Evolutionary conservation across 306 rosid species (phyloP).

Genomic region (Senna siamea): DNA sequence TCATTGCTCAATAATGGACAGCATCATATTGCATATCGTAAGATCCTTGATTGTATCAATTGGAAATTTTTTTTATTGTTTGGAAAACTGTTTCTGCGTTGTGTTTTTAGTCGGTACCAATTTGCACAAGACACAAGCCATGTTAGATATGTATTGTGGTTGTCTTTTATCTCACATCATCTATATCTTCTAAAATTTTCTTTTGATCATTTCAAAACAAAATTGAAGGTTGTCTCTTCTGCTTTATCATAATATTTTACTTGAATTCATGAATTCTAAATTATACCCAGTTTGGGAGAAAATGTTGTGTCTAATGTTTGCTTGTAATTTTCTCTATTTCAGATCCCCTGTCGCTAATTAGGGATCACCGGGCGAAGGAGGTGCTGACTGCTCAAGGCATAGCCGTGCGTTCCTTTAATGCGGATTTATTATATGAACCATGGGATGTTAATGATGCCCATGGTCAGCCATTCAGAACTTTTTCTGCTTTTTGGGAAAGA

Average conservation of each 20-base stretch:
- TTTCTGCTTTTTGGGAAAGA: conserved; percentile 91
- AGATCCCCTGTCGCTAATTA: conserved; percentile 95
- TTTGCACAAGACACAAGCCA: neutral
- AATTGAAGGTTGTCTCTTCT: neutral
- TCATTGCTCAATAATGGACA: neutral
- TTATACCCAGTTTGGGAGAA: conserved; percentile 20
- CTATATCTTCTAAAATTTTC: conserved; percentile 22
- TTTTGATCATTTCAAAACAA: conserved; percentile 4
- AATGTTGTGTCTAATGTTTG: conserved; percentile 12
- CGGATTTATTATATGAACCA: conserved; percentile 94
- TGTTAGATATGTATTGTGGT: neutral
- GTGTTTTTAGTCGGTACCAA: conserved; percentile 10
- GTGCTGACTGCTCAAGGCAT: conserved; percentile 80
- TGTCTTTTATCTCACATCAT: conserved; percentile 10
- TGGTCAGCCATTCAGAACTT: conserved; percentile 87
- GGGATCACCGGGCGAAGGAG: conserved; percentile 91
- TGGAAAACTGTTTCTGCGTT: conserved; percentile 11
- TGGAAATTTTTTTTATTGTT: conserved; percentile 13
- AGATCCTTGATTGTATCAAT: conserved; percentile 33
- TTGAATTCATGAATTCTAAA: neutral
- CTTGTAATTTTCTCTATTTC: conserved; percentile 39
- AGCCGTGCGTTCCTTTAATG: conserved; percentile 84
- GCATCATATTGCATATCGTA: neutral
- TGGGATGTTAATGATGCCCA: conserved; percentile 93
- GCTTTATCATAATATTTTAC: conserved; percentile 7